A percentile compares a stretch with the other conserved stretches of the same genome.
These are phyloP conservation scores for Lasiodiplodia sp. DNA, from an alignment of 2,329 filamentous ascomycete species.

Conservation along the genomic window DNA sequence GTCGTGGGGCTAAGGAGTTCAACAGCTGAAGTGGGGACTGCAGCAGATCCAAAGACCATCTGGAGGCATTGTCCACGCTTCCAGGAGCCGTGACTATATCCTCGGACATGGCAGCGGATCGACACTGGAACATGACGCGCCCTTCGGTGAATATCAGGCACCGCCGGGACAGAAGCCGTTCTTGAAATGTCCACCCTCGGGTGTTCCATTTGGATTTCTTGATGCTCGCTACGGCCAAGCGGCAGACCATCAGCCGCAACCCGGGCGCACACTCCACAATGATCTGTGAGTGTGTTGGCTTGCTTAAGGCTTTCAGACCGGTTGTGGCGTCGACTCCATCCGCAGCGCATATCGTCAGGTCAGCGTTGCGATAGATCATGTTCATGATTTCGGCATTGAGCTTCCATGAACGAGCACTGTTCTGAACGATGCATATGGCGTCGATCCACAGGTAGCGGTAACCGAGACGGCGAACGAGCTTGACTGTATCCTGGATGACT, in stretches of 20 bases:
- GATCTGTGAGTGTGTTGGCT: conserved; percentile 12
- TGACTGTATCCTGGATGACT: neutral
- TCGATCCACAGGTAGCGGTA: conserved; percentile 31
- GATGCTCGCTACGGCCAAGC: conserved; percentile 33
- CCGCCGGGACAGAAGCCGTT: conserved; percentile 46
- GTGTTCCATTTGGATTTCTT: conserved; percentile 43
- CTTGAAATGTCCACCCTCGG: conserved; percentile 52
- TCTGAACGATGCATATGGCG: conserved; percentile 26
- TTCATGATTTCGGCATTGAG: conserved; percentile 43
- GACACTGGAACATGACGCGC: conserved; percentile 44
- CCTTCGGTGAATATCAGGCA: conserved; percentile 47
- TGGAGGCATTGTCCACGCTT: conserved; percentile 23
- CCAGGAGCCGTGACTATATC: conserved; percentile 40
- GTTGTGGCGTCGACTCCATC: conserved; percentile 34
- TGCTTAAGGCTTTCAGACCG: conserved; percentile 32
- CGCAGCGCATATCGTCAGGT: conserved; percentile 47
- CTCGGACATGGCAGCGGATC: conserved; percentile 36
- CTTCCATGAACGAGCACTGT: conserved; percentile 35
- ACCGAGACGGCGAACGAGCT: conserved; percentile 23
- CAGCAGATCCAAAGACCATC: conserved; percentile 43
- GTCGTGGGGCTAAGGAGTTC: conserved; percentile 36
- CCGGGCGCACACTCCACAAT: conserved; percentile 32
- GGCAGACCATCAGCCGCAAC: conserved; percentile 34
- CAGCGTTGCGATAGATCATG: conserved; percentile 43
- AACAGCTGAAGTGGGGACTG: conserved; percentile 41